Base-by-base conservation (phyloP, 345 rosid genomes). In the Eucalyptus sp. region DNA sequence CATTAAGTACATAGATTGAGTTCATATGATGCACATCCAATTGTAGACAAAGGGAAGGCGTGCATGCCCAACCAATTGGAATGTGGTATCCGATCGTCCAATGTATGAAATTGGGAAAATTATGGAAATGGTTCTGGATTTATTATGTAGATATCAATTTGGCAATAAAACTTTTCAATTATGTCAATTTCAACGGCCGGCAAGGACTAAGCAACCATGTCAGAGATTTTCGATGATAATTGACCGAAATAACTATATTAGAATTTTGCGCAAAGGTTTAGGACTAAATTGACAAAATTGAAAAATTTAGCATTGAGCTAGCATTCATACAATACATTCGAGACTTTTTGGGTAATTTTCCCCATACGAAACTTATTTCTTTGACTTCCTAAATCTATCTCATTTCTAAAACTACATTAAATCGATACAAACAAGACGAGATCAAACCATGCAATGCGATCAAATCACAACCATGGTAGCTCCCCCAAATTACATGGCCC, bases 151-250 rank as follows among this genome's bases (percentile, higher is more conserved):
- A 31, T 68, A 8, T 15, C 31, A 8, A 17, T 31, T 68, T 3
- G 2, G 7, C 6, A 24, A 6, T 4, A 9, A 17, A 71, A 71
- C 2, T 71, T 71, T 71, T 71, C 11, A 71, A 18, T 71, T 3
- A 37, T 18, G 4, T 0, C 25, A 37, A 16, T 18, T 71, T 37
- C 7, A 1, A 37, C 20, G 14, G 4, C 4, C 0, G 2, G 2
- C 4, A 10, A 8, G 10, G 46, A 71, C 10, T 33, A 10, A 3
- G 22, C 25, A 3, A 22, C 4, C 25, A 2, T 18, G 4, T 37
- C 1, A 37, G 4, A 16, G 3, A 68, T 68, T 68, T 68, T 3
- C 7, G 0, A 3, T 3, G 1, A 64, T 6, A 64, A 62, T 27
- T 12, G 7, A 29, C 2, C 16, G 0, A n/a, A 64, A 64, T 13